Evolutionary conservation across 2,329 filamentous ascomycete species (phyloP).

Genomic region (Tolypocladium nubicola): DNA sequence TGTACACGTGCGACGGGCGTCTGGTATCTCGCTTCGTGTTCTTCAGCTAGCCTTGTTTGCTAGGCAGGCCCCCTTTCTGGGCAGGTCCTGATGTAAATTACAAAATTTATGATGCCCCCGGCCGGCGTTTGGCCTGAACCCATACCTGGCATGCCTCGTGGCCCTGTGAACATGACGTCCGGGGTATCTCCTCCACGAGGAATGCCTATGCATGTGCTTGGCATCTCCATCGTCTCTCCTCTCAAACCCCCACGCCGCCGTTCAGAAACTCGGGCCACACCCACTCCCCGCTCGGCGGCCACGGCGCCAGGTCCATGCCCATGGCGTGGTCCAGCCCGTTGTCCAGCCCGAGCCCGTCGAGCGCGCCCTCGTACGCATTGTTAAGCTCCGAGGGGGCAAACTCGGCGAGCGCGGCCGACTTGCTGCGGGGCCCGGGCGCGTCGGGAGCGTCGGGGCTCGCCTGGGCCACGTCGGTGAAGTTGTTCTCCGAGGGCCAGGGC

Average conservation of each 20-base stretch:
- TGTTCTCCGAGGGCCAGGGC: neutral
- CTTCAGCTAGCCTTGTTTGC: neutral
- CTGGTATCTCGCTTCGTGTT: neutral
- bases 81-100: neutral
- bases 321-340: conserved; percentile 31
- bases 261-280: conserved; percentile 21
- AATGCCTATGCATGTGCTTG: neutral
- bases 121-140: neutral
- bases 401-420: conserved; percentile 10
- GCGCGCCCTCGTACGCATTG: conserved; percentile 37
- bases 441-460: neutral
- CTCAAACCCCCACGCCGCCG: conserved; percentile 18
- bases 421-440: neutral
- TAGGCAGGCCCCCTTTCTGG: neutral
- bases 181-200: neutral
- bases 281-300: conserved; percentile 21
- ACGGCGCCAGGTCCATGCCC: conserved; percentile 27
- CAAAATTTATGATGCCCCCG: neutral
- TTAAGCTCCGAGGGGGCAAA: conserved; percentile 33
- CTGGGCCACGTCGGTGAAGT: neutral
- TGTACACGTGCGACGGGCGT: neutral
- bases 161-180: neutral
- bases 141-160: neutral
- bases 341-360: conserved; percentile 35
- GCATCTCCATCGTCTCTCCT: neutral